Base-by-base conservation (phyloP, 1,284 basidiomycete species). In the Ceratobasidium sp. region DNA sequence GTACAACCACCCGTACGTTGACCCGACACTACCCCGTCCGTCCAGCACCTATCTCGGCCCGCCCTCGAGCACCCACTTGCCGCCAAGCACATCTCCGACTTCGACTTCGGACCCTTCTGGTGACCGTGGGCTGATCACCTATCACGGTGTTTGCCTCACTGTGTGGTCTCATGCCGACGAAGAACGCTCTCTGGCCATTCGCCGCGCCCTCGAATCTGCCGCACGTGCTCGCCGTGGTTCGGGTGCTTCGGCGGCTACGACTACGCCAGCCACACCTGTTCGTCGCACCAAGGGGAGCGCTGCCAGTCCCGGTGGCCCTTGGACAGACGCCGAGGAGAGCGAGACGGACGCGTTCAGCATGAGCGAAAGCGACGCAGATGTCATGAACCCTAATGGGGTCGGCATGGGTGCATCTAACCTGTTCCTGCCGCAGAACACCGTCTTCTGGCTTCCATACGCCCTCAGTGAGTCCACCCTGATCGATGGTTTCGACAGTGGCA, bases 131-230 rank as follows among this genome's bases (percentile, higher is more conserved):
- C 79, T 84, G n/a, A 83, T 81, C 80, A 91, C 92, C 13, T 97
- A 95, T 82, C 90, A 97, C 82, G 96, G 95, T 60, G 94, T 96
- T 42, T 95, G 94, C 79, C 87, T 98, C 68, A 95, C 94, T 3
- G 94, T 97, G 0, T 98, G 95, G 95, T 95, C 94, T 10, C 95
- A 96, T 81, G 95, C 95, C 35, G 96, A 98, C 81, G 90, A 91
- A 2, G 92, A 95, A 81, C 90, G 95, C 69, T 91, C 93, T 78
- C 88, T 86, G 23, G 93, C 94, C 1, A 95, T 95, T 80, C 90
- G 93, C 37, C 89, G 92, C 66, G 93, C 93, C 2, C 88, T 95
- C 73, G 94, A 94, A 82, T 90, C 75, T 20, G 77, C 77, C 51
- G 78, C 78, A 17, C 64, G 75, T 56, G 65, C 77, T 33, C 64